Percentiles rank a stretch among this genome's conserved stretches.
These are phyloP conservation scores for Penstemon eatonii DNA, from an alignment of 257 asterid genomes.

Conservation along the genomic window DNA sequence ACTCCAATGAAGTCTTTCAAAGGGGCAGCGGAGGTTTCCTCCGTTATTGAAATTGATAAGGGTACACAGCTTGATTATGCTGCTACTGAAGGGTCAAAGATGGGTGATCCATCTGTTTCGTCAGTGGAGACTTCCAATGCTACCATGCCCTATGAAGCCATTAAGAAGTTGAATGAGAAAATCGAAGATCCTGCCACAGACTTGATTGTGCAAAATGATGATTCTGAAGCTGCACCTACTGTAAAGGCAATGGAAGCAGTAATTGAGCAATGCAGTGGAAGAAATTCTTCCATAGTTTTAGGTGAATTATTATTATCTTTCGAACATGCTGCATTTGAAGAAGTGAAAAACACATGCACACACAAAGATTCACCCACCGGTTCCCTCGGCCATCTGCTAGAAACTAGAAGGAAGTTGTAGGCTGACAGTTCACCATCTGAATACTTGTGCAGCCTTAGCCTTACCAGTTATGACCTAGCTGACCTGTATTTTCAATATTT, in stretches of 20 bases:
- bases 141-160: slow-evolving; percentile 32
- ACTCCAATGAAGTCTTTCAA: slow-evolving; percentile 21
- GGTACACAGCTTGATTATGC: slow-evolving; percentile 23
- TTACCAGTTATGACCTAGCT: not conserved
- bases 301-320: slow-evolving; percentile 32
- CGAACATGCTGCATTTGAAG: slow-evolving; percentile 17
- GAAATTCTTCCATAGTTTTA: slow-evolving; percentile 32
- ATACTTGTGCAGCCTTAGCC: not conserved
- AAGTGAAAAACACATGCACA: not conserved
- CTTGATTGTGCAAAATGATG: slow-evolving; percentile 34
- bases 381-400: too few species aligned
- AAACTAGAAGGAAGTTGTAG: not conserved
- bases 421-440: not conserved
- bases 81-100: slow-evolving; percentile 32
- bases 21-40: slow-evolving; percentile 28
- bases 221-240: slow-evolving; percentile 37
- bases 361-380: too few species aligned
- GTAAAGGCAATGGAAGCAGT: slow-evolving; percentile 38
- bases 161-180: slow-evolving; percentile 28
- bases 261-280: slow-evolving; percentile 24
- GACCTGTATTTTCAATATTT: slow-evolving; percentile 4
- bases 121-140: slow-evolving; percentile 36
- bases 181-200: slow-evolving; percentile 33
- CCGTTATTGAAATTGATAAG: slow-evolving; percentile 34
- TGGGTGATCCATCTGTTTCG: slow-evolving; percentile 33